Conservation (phyloP, 2,329 filamentous ascomycete genomes). For the Penicillium sp. region DNA sequence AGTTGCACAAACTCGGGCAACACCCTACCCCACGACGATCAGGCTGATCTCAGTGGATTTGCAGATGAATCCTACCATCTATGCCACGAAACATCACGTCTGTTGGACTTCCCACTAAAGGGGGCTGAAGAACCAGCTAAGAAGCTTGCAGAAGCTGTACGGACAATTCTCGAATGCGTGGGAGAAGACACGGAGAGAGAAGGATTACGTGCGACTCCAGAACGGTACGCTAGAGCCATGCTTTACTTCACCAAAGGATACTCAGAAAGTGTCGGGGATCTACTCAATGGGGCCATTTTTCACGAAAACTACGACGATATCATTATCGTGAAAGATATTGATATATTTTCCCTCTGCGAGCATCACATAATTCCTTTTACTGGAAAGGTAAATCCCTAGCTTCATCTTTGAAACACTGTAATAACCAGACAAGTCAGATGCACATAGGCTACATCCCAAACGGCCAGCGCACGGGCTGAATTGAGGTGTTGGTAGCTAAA, state of each 20-base stretch:
- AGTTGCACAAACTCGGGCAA: too few species aligned
- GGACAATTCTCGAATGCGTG: conserved; percentile 59
- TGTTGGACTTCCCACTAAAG: conserved; percentile 52
- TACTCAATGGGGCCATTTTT: conserved; percentile 91
- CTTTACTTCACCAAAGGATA: conserved; percentile 96
- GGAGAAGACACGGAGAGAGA: conserved; percentile 61
- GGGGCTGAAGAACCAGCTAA: conserved; percentile 53
- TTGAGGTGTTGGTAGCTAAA: too few species aligned
- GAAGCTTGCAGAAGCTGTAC: conserved; percentile 58
- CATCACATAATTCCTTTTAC: conserved; percentile 96
- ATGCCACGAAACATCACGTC: conserved; percentile 45
- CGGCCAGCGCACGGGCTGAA: conserved; percentile 40
- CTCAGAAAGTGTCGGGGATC: conserved; percentile 83
- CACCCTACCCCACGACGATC: too few species aligned
- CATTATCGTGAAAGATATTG: conserved; percentile 96
- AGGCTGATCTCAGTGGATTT: too few species aligned
- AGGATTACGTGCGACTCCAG: conserved; percentile 60
- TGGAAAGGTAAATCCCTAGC: conserved; percentile 63
- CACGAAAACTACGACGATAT: conserved; percentile 95
- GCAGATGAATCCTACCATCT: neutral
- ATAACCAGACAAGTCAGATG: conserved; percentile 56
- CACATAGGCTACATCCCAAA: conserved; percentile 97
- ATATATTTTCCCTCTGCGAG: conserved; percentile 90
- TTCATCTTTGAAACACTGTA: neutral
- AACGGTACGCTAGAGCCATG: conserved; percentile 89